Base-by-base conservation (phyloP, 176 grass and related monocot species). In the Carex scoparia region DNA sequence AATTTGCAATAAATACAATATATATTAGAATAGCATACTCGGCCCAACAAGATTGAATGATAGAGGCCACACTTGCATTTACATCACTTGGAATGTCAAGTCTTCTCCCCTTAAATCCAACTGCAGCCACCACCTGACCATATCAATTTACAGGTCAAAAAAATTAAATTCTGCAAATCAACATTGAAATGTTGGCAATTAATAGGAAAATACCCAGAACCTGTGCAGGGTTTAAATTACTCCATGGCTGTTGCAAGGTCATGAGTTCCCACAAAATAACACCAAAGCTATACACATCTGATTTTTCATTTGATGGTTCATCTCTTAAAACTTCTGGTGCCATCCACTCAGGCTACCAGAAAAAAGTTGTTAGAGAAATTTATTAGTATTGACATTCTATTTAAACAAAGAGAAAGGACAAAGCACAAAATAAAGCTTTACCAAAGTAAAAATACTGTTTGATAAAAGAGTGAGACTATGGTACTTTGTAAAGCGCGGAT, bases 231-330 rank as follows among this genome's bases (percentile, higher is more conserved):
- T 92, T 97, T 55, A 97, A 84, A 38, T 91, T 87, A 71, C 86
- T 88, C 94, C 94, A 97, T 56, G 94, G 91, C 69, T 97, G 88
- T 86, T 94, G 94, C 88, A 97, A 84, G 59, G 91, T 90, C 91
- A 97, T 91, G n/a, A 97, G 84, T 82, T 97, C 94, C 91, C 94
- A 97, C 83, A 97, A 82, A 67, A 97, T 94, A 65, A 97, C 89
- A 57, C 81, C 91, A 49, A 94, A 97, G 66, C 91, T 94, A 69
- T 97, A 97, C 18, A 97, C 88, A 87, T 94, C 91, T 82, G 94
- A 97, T 59, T 97, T 97, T 88, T 97, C 94, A 86, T 97, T 97
- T 79, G 91, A 94, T 63, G 85, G 94, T 16, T 94, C 88, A 8
- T 87, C 91, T 32, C 90, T 84, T 19, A 97, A 87, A 65, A 97